Evolutionary conservation across 352 stramenopile species (phyloP), one percentile per base, ranked within the genome.

Genomic region (Halophytophthora batemanensis): DNA sequence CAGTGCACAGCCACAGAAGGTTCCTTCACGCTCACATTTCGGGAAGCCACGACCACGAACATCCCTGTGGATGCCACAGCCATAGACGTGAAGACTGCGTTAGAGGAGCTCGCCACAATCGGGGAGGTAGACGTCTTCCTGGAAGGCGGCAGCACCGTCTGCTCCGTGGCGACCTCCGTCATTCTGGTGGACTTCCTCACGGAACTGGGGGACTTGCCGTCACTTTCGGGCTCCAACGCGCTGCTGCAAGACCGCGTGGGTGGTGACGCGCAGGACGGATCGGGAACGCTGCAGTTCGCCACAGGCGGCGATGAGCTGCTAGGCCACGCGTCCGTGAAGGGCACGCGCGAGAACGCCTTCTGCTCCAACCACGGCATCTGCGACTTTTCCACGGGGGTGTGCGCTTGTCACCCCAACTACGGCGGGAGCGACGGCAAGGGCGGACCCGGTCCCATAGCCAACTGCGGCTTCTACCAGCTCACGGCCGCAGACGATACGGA

Each of bases 301-400:
- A 70, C 45, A 0, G 64, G 66, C 0, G 78, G 82, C 2, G 53
- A 50, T 6, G 38, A 25, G 17, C 40, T 92, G 1, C 42, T 57
- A 6, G 71, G 72, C 2, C 38, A 70, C 25, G 28, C 45, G 21
- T 87, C 78, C 1, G 64, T 87, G 19, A 86, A 78, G 42, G 78
- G 78, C 28, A 92, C 82, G 14, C 64, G 77, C 1, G 82, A 92
- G 56, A 79, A 81, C 37, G 78, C 62, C 4, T 74, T 86, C 36
- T 92, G 79, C 55, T 92, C 82, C 11, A 87, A 89, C 64, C 79
- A 89, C 53, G 82, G 79, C 31, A 56, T 59, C 28, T 92, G 82
- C 53, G 75, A 90, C 63, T 84, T 86, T 34, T 31, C 43, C 40
- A 87, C 76, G 0, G 82, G 82, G 11, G 45, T 75, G 3, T 93